These are phyloP conservation scores for Fusarium nodosum DNA, from an alignment of 2,329 filamentous ascomycete genomes.

Conservation along the genomic window DNA sequence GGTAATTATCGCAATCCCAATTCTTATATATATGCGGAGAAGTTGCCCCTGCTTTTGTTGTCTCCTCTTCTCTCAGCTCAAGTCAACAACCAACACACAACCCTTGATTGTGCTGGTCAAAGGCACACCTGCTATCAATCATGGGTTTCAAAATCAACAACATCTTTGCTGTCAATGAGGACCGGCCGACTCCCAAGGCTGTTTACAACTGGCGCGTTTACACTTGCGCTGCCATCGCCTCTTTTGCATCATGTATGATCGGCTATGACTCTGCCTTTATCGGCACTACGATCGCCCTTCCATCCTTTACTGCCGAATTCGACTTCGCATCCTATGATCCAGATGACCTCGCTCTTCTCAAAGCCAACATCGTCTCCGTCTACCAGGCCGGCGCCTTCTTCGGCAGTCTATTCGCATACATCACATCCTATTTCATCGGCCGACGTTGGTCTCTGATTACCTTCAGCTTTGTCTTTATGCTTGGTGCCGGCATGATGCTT, in stretches of 20 bases:
- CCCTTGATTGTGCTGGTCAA: background rate
- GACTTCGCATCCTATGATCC: slow-evolving; percentile 65
- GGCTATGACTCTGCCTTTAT: slow-evolving; percentile 82
- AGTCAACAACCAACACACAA: background rate
- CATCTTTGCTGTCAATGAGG: slow-evolving; percentile 66
- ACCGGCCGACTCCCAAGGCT: slow-evolving; percentile 67
- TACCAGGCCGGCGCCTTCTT: slow-evolving; percentile 90
- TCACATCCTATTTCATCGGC: slow-evolving; percentile 75
- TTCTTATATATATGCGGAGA: background rate
- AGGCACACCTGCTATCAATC: background rate
- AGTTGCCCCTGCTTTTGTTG: background rate
- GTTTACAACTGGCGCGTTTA: slow-evolving; percentile 74
- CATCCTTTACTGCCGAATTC: slow-evolving; percentile 79
- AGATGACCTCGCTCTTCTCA: slow-evolving; percentile 68
- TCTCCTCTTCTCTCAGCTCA: background rate
- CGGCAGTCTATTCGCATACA: slow-evolving; percentile 78
- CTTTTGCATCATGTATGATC: slow-evolving; percentile 70
- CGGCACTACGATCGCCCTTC: slow-evolving; percentile 78
- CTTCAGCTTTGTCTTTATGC: slow-evolving; percentile 73
- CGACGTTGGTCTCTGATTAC: slow-evolving; percentile 73
- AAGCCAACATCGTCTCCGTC: slow-evolving; percentile 82
- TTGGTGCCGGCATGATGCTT: slow-evolving; percentile 80
- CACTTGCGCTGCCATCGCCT: slow-evolving; percentile 65
- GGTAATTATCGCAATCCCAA: background rate
- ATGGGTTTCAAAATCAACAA: slow-evolving; percentile 53